Evolutionary conservation across 208 protist species (phyloP).

Genomic region (Trypanosomatidae sp.): DNA sequence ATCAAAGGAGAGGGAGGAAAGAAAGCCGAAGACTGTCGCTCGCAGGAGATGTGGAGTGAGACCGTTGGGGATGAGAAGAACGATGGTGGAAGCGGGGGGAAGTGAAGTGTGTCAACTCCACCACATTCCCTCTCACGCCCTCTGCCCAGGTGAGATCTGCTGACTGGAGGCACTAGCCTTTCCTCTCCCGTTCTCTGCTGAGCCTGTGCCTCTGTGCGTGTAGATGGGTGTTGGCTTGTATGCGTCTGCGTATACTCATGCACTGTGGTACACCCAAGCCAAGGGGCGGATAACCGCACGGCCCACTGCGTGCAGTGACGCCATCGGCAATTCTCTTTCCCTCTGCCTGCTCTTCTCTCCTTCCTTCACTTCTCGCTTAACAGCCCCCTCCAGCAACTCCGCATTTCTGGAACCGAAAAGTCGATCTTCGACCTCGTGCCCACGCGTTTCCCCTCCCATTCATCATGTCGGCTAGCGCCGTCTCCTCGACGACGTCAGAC

Average conservation of each 20-base stretch:
- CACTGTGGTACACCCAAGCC: neutral
- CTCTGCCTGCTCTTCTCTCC: neutral
- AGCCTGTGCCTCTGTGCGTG: neutral
- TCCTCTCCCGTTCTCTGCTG: neutral
- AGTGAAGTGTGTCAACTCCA: neutral
- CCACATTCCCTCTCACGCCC: neutral
- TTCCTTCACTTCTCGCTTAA: neutral
- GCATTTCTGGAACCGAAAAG: no score
- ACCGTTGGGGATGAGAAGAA: neutral
- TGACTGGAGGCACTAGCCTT: neutral
- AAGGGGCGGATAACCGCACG: no score
- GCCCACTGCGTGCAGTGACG: neutral
- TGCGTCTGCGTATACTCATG: no score
- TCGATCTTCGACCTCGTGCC: neutral
- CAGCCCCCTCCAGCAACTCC: neutral
- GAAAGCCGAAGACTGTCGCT: neutral
- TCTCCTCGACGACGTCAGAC: neutral
- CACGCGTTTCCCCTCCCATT: neutral
- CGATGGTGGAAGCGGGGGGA: neutral
- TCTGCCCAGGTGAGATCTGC: neutral
- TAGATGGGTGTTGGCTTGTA: neutral
- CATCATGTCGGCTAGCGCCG: slow-evolving; percentile 1
- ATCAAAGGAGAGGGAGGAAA: neutral
- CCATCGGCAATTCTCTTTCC: neutral
- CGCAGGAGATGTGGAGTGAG: neutral